Evolutionary conservation across 1,284 basidiomycete genomes (phyloP).

Genomic region (Ceratobasidium sp.): DNA sequence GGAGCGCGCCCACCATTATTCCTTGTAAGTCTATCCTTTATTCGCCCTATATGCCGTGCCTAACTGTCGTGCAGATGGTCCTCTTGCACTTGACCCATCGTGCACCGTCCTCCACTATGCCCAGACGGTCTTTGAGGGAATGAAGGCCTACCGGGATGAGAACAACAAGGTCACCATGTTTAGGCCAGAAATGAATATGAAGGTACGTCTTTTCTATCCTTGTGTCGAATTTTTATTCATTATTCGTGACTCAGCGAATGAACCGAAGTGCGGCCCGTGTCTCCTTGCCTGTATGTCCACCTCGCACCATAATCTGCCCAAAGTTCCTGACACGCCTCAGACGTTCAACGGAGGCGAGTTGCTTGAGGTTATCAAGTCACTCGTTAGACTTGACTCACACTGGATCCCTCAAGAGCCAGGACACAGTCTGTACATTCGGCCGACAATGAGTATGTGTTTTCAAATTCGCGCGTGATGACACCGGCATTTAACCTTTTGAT

Average conservation of each 20-base stretch:
- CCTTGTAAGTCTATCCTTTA: conserved; percentile 64
- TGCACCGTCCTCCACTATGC: conserved; percentile 94
- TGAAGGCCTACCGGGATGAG: conserved; percentile 91
- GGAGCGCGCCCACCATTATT: conserved; percentile 82
- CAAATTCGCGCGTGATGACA: conserved; percentile 5
- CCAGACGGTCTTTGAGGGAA: conserved; percentile 87
- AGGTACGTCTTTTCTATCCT: conserved; percentile 45
- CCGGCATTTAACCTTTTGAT: not conserved
- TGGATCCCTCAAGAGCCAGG: conserved; percentile 93
- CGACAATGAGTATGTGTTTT: conserved; percentile 66
- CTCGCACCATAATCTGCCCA: not conserved
- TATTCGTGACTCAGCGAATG: conserved; percentile 61
- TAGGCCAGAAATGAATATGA: conserved; percentile 99
- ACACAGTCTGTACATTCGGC: conserved; percentile 90
- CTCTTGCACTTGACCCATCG: conserved; percentile 79
- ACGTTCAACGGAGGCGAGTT: conserved; percentile 82
- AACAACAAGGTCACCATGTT: conserved; percentile 85
- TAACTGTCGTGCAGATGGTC: conserved; percentile 61
- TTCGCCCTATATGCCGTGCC: conserved; percentile 16
- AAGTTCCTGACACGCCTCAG: conserved; percentile 51
- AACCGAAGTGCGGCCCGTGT: conserved; percentile 75
- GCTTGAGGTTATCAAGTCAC: conserved; percentile 84
- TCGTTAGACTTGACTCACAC: conserved; percentile 83
- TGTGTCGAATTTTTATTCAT: not conserved
- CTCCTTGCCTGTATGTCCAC: conserved; percentile 70